Evolutionary conservation across 163 green algal genomes (phyloP).

Genomic region (Scenedesmus sp.): DNA sequence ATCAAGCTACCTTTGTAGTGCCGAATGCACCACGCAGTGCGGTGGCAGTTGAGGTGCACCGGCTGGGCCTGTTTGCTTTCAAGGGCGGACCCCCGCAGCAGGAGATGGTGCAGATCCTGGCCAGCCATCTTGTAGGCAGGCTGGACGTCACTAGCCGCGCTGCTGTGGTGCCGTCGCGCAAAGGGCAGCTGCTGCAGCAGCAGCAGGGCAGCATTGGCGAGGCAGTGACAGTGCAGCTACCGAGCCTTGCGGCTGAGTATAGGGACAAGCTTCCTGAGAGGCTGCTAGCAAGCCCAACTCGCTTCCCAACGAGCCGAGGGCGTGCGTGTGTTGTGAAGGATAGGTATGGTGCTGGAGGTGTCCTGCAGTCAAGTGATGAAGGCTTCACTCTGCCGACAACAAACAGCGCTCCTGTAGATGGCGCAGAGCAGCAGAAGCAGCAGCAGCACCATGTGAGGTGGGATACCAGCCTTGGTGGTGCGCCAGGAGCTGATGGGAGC

Average conservation of each 20-base stretch:
- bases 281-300: not conserved
- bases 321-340: not conserved
- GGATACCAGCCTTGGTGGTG: not conserved
- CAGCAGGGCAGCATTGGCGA: slow-evolving; percentile 3
- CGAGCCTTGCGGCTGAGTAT: slow-evolving; percentile 21
- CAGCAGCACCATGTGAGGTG: not conserved
- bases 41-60: slow-evolving; percentile 18
- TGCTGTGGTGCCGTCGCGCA: not conserved
- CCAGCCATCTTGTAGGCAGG: slow-evolving; percentile 5
- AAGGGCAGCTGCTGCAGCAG: slow-evolving; percentile 30
- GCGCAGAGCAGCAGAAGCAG: not conserved
- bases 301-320: not conserved
- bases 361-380: not conserved
- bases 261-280: not conserved
- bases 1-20: not conserved
- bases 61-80: slow-evolving; percentile 20
- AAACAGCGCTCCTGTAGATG: not conserved
- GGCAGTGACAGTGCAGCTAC: slow-evolving; percentile 8
- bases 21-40: not conserved
- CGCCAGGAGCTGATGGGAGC: not conserved
- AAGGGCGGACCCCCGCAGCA: slow-evolving; percentile 32
- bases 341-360: not conserved
- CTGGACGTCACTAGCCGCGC: not conserved
- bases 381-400: not conserved
- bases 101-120: slow-evolving; percentile 36